Evolutionary conservation across 1,284 basidiomycete genomes (phyloP).

Genomic region (Sphaerobolus stellatus): DNA sequence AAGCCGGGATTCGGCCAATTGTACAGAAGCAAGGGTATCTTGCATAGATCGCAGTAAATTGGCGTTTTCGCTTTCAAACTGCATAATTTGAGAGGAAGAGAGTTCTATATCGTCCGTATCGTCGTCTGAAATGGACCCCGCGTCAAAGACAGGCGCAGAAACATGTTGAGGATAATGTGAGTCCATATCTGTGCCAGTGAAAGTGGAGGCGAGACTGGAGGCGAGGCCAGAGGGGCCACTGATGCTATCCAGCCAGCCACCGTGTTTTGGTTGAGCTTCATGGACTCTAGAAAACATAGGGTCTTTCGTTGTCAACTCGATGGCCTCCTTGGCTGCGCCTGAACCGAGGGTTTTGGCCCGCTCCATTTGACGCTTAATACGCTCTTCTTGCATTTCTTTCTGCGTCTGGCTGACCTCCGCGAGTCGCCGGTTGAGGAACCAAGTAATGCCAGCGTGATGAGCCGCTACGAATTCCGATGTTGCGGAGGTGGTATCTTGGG

Average conservation of each 20-base stretch:
- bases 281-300: slow-evolving; percentile 27
- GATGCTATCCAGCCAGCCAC: slow-evolving; percentile 57
- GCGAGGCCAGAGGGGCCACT: slow-evolving; percentile 55
- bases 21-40: slow-evolving; percentile 80
- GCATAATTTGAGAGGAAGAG: slow-evolving; percentile 80
- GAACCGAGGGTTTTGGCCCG: slow-evolving; percentile 78
- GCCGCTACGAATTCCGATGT: slow-evolving; percentile 73
- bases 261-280: slow-evolving; percentile 13
- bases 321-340: slow-evolving; percentile 57
- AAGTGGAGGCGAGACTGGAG: slow-evolving; percentile 60
- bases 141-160: slow-evolving; percentile 26
- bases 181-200: slow-evolving; percentile 49
- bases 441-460: slow-evolving; percentile 81
- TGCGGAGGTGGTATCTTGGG: slow-evolving; percentile 55
- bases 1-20: slow-evolving; percentile 83
- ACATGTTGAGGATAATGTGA: no score
- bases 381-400: slow-evolving; percentile 86
- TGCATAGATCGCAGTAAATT: slow-evolving; percentile 79
- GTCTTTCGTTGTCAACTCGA: slow-evolving; percentile 36
- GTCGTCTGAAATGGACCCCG: slow-evolving; percentile 37
- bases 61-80: slow-evolving; percentile 89
- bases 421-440: slow-evolving; percentile 79
- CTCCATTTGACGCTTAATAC: slow-evolving; percentile 79
- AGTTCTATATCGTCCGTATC: slow-evolving; percentile 77
- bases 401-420: slow-evolving; percentile 76